Evolutionary conservation across 192 early-diverging fungal genomes (phyloP).

Genomic region (Physocladia obscura): DNA sequence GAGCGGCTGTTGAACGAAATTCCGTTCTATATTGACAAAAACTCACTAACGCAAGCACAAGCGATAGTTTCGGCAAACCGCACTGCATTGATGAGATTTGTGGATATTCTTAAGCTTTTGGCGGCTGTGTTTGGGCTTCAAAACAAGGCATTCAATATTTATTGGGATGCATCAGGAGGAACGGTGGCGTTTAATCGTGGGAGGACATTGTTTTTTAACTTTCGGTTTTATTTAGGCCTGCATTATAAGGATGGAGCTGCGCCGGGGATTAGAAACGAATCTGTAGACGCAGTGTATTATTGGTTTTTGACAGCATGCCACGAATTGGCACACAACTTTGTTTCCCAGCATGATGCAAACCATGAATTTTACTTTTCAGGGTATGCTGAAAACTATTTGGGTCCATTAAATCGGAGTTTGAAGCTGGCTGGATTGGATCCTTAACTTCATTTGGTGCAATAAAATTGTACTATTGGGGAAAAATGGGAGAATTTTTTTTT

Average conservation of each 20-base stretch:
- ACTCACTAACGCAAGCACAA: conserved; percentile 1
- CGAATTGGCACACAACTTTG: conserved; percentile 57
- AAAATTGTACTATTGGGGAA: no score
- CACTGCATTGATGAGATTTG: conserved; percentile 33
- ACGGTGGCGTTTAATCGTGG: conserved; percentile 81
- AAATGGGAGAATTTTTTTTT: neutral
- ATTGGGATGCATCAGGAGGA: conserved; percentile 66
- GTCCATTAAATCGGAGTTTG: conserved; percentile 3
- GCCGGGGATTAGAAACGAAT: neutral
- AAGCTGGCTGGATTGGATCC: conserved; percentile 4
- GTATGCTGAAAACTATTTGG: conserved; percentile 62
- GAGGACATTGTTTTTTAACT: conserved; percentile 79
- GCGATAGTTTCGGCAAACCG: neutral
- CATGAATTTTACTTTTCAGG: conserved; percentile 83
- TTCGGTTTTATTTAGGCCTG: conserved; percentile 71
- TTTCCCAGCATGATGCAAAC: conserved; percentile 60
- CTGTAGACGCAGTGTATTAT: conserved; percentile 55
- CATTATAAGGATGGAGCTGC: conserved; percentile 48
- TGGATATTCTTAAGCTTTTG: conserved; percentile 32
- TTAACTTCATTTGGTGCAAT: no score
- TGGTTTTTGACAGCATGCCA: conserved; percentile 86
- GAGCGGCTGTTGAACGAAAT: conserved; percentile 14
- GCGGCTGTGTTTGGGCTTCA: conserved; percentile 65
- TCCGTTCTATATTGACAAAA: conserved; percentile 42
- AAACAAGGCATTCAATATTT: conserved; percentile 65